Evolutionary conservation across 768 basidiomycete species (phyloP), one percentile per base, ranked within the genome.

Genomic region (Krasilnikovozyma curviuscula): DNA sequence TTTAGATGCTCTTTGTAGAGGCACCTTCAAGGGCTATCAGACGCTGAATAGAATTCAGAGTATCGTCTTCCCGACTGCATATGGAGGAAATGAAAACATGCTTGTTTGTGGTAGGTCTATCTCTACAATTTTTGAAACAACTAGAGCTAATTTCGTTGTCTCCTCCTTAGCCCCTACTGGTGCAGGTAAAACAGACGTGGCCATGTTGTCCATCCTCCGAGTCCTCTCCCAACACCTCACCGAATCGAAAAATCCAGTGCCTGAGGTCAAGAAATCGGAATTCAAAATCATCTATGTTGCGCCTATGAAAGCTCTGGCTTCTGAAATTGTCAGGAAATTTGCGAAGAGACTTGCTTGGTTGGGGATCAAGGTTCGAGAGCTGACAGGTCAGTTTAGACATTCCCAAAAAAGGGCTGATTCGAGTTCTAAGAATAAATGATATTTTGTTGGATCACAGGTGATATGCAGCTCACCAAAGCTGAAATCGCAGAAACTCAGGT

Each of bases 111-210:
- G 83, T 83, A 58, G 53, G 72, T 65, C 28, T 39, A 41, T 19
- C n/a, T 41, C 18, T 19, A 19, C 24, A 49, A 53, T 52, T 31
- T 29, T 19, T 35, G 25, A 24, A 33, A 10, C 16, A 44, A 23
- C 25, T 30, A 12, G 29, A 21, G 16, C 42, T n/a, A 43, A 45
- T 48, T 53, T 30, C 16, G 28, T 31, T 19, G 13, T n/a, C 19
- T 23, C 13, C 29, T 38, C 9, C 21, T 13, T 57, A 91, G 88
- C 93, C 60, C 93, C 93, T 0, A 98, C 93, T 54, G 93, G 93
- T 71, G 91, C 93, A 86, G 93, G 93, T 65, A 98, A 98, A 83
- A 98, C 93, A 0, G 93, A 98, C 64, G 81, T 98, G 0, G 93
- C 93, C 0, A 81, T 97, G 76, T 71, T 98, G 59, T 73, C 84